Percentiles rank a stretch among this genome's conserved stretches.
These are phyloP conservation scores for Cornus florida DNA, from an alignment of 148 eudicot species.

Conservation along the genomic window DNA sequence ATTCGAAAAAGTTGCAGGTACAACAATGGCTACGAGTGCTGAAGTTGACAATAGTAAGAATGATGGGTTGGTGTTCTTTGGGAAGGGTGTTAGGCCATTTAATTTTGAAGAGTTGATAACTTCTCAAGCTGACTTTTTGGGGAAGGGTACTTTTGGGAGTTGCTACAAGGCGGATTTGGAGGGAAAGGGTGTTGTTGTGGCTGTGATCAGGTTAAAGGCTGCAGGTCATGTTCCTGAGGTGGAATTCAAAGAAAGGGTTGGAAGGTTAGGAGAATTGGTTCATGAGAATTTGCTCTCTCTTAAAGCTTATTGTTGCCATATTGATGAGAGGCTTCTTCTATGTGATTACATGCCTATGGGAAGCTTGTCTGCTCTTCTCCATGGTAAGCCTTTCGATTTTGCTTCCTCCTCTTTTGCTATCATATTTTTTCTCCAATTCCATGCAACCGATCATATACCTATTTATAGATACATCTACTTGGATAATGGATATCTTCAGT, in stretches of 20 bases:
- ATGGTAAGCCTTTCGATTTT: neutral
- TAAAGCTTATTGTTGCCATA: neutral
- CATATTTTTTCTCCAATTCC: too few species aligned
- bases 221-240: neutral
- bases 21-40: neutral
- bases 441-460: too few species aligned
- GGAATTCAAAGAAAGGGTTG: neutral
- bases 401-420: neutral
- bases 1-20: too few species aligned
- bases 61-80: slow-evolving; percentile 21
- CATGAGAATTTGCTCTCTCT: slow-evolving; percentile 5
- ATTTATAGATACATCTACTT: too few species aligned
- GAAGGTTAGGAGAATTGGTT: neutral
- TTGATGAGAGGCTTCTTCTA: neutral
- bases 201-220: neutral
- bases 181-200: neutral
- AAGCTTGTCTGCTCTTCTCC: neutral
- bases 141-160: neutral
- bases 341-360: neutral
- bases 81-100: neutral
- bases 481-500: too few species aligned
- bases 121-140: neutral
- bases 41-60: neutral
- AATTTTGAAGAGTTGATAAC: neutral
- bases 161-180: neutral